Percentiles rank a stretch among this genome's conserved stretches.
These are phyloP conservation scores for Metschnikowia similis DNA, from an alignment of 805 yeast species.

Conservation along the genomic window DNA sequence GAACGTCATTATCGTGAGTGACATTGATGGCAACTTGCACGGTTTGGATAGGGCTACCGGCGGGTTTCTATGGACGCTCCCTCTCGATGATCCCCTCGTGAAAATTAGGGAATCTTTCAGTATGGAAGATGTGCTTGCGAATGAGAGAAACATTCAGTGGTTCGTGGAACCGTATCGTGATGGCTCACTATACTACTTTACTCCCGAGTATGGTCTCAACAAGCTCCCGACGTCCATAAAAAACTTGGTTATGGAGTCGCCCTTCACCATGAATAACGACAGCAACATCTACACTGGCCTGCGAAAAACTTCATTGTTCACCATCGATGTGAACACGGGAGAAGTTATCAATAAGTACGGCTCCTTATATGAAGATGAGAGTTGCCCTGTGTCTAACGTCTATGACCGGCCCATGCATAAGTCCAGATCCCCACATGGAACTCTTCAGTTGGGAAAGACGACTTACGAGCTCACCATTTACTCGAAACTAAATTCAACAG, in stretches of 20 bases:
- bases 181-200: constrained; percentile 79
- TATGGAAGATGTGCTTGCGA: constrained; percentile 9
- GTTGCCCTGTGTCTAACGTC: constrained; percentile 33
- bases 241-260: constrained; percentile 75
- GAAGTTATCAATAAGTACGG: constrained; percentile 69
- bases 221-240: constrained; percentile 77
- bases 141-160: constrained; percentile 50
- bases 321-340: constrained; percentile 72
- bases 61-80: constrained; percentile 68
- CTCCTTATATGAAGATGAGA: constrained; percentile 18
- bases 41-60: constrained; percentile 78
- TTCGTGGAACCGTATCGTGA: constrained; percentile 87
- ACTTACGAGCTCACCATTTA: constrained; percentile 74
- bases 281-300: constrained; percentile 88
- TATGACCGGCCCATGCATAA: constrained; percentile 9
- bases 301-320: constrained; percentile 68
- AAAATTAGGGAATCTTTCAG: constrained; percentile 23
- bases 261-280: constrained; percentile 69
- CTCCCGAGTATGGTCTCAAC: constrained; percentile 68
- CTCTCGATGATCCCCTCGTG: constrained; percentile 62
- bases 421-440: background rate
- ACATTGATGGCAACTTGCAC: constrained; percentile 83
- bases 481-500: constrained; percentile 53
- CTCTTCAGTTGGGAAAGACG: constrained; percentile 49
- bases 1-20: constrained; percentile 64